Percentiles rank a stretch among this genome's conserved stretches.
phyloP scores from a whole-genome alignment of 2,329 filamentous ascomycete species.

The Arthrobotrys megalospora region DNA sequence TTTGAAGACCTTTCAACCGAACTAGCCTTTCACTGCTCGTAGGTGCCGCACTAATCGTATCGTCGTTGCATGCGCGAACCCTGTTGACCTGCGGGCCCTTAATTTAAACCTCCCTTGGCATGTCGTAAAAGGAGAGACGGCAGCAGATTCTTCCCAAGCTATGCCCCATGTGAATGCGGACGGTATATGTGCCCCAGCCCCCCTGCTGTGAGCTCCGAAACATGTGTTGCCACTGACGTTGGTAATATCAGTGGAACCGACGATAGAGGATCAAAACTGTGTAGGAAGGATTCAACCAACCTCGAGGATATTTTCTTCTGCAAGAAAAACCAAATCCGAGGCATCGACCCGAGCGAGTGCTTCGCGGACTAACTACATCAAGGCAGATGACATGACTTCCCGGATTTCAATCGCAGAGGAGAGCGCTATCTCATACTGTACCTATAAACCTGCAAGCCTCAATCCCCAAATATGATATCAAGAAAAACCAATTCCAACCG shows the following conservation, averaged over 20 bases:
- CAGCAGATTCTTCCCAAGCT: background rate
- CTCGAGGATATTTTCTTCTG: background rate
- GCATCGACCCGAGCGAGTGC: background rate
- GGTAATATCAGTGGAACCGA: slow-evolving; percentile 6
- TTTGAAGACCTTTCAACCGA: slow-evolving; percentile 5
- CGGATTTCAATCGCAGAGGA: background rate
- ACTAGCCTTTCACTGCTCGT: background rate
- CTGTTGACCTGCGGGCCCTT: slow-evolving; percentile 23
- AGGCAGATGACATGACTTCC: background rate
- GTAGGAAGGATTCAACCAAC: background rate
- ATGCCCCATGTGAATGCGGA: slow-evolving; percentile 27
- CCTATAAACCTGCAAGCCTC: slow-evolving; percentile 14
- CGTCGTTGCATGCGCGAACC: slow-evolving; percentile 25
- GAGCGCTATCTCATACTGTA: slow-evolving; percentile 21
- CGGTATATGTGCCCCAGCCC: slow-evolving; percentile 24
- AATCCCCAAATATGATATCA: background rate
- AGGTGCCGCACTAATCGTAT: slow-evolving; percentile 11
- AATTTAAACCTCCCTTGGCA: slow-evolving; percentile 29
- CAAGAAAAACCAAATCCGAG: background rate
- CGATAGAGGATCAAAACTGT: background rate
- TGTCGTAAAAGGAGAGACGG: background rate
- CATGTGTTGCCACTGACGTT: slow-evolving; percentile 35
- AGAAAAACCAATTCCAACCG: slow-evolving; percentile 7
- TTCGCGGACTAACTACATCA: background rate
- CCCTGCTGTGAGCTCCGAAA: slow-evolving; percentile 25